Base-by-base conservation (phyloP, 441 rosid species). In the Arabidopsis hybrid region DNA sequence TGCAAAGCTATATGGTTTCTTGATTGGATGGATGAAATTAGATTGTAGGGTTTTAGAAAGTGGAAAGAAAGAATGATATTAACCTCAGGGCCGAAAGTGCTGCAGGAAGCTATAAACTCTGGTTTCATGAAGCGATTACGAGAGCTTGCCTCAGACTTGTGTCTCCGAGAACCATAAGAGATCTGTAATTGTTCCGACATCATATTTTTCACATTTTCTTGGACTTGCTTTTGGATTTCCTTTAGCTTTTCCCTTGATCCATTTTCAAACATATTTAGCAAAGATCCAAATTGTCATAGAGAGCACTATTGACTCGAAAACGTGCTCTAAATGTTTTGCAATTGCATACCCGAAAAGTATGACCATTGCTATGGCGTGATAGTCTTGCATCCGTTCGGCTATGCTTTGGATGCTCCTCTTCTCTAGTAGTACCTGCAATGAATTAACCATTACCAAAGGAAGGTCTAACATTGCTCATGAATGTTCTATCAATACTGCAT, bases 301-400 rank as follows among this genome's bases (percentile, higher is more conserved):
- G 38, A 59, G 42, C 21, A 31, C 64, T 18, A 55, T 31, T 14
- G 7, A 49, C 36, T 36, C 4, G 16, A 46, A 63, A 13, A 12
- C 1, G 4, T 51, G 49, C 31, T 1, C 16, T 43, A 36, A 4
- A 2, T 26, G 29, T 26, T 26, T 26, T 26, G 29, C 38, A 63
- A 14, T 17, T 0, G 8, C 43, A 59, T 46, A 49, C 97, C 98
- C 99, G 53, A 87, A 81, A 64, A 93, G 79, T 82, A 93, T 81
- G 80, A 95, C 80, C 98, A 93, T 93, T 70, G 95, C 97, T 50
- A 87, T 80, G 71, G 87, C 91, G 67, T 91, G 92, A 82, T 93
- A 93, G 76, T 77, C 91, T 57, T 69, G 87, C 96, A 95, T 91
- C 67, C 85, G 85, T 49, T 91, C 88, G 4, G 82, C 71, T 26